Evolutionary conservation across 2,329 filamentous ascomycete species (phyloP).

Genomic region (Xylariales sp.): DNA sequence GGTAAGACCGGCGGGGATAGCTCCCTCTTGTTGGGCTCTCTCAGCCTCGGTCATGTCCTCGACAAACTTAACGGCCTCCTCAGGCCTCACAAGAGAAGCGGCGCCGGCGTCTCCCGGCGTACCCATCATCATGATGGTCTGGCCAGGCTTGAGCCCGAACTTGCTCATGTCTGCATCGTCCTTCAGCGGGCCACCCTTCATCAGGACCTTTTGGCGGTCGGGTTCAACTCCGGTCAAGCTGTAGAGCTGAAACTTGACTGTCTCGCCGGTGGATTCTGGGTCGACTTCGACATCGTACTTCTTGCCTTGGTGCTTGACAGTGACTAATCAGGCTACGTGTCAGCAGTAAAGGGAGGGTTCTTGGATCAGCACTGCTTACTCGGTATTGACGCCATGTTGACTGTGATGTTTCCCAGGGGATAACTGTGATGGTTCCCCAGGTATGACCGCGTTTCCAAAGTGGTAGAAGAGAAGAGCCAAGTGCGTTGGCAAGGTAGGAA

Average conservation of each 20-base stretch:
- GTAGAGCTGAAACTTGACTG: constrained; percentile 93
- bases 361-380: constrained; percentile 15
- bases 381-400: constrained; percentile 25
- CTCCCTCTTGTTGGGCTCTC: constrained; percentile 74
- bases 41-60: constrained; percentile 98
- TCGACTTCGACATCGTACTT: constrained; percentile 94
- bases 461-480: background rate
- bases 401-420: too few species aligned
- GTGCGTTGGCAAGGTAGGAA: too few species aligned
- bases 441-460: too few species aligned
- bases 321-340: constrained; percentile 56
- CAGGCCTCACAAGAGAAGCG: constrained; percentile 62
- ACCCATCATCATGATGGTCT: constrained; percentile 95
- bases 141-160: constrained; percentile 78
- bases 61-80: constrained; percentile 78
- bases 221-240: constrained; percentile 95
- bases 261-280: constrained; percentile 76
- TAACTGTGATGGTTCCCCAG: background rate
- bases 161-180: constrained; percentile 85
- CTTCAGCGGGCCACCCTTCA: constrained; percentile 93
- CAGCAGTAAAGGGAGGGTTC: constrained; percentile 5
- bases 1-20: constrained; percentile 79
- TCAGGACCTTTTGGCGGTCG: constrained; percentile 89
- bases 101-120: constrained; percentile 66
- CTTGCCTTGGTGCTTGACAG: constrained; percentile 93